Percentiles rank a stretch among this genome's conserved stretches.
phyloP scores from a whole-genome alignment of 169 alveolate species.

The Cryptosporidium sp. region DNA sequence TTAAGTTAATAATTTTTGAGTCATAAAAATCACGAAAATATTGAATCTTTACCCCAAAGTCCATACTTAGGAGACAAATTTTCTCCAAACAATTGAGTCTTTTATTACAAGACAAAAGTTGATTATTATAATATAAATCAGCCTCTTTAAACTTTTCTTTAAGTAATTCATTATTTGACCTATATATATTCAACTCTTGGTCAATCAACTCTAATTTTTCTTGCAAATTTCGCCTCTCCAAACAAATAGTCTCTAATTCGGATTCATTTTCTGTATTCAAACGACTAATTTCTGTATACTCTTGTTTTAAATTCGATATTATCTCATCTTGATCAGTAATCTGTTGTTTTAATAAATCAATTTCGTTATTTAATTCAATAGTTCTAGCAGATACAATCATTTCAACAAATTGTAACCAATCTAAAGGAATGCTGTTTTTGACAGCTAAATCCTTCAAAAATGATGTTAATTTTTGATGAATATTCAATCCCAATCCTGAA shows the following conservation, averaged over 20 bases:
- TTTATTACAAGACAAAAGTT: constrained; percentile 22
- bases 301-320: constrained; percentile 11
- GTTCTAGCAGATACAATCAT: constrained; percentile 18
- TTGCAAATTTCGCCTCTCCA: neutral
- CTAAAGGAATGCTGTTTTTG: constrained; percentile 33
- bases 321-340: neutral
- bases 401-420: constrained; percentile 56
- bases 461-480: neutral
- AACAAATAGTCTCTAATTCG: neutral
- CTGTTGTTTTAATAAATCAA: constrained; percentile 6
- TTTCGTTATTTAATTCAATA: constrained; percentile 30
- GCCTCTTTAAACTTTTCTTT: constrained; percentile 45
- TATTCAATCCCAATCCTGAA: neutral
- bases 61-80: constrained; percentile 21
- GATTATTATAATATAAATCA: constrained; percentile 42
- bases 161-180: neutral
- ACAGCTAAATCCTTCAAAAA: constrained; percentile 45
- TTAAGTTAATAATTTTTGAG: neutral
- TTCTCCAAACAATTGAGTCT: constrained; percentile 47
- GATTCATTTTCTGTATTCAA: constrained; percentile 14
- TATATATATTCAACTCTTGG: constrained; percentile 4
- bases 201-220: neutral
- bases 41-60: constrained; percentile 10
- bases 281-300: constrained; percentile 1
- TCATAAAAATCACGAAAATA: constrained; percentile 20